Base-by-base conservation (phyloP, 2,329 filamentous ascomycete genomes). In the Monascus ruber region DNA sequence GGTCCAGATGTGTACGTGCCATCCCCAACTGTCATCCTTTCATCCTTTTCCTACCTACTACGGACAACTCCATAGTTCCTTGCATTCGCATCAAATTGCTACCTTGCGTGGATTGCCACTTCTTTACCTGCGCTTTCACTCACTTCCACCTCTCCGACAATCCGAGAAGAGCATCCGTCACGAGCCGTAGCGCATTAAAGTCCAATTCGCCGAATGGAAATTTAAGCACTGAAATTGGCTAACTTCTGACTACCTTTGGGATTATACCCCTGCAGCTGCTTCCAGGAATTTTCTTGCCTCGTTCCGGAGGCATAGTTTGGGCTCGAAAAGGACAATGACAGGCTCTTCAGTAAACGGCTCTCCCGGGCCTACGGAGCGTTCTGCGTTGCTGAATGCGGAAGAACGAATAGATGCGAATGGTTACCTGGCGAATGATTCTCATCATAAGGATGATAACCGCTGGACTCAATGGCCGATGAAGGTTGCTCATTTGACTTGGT, bases 391-490 rank as follows among this genome's bases (percentile, higher is more conserved):
- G 17, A 45, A 37, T 17, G 8, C 41, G 42, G 25, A 46, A 50
- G 39, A 41, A 42, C 6, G 5, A 31, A 6, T 42, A 42, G 31
- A 24, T 34, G 24, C 28, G 33, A 33, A 38, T 34, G 32, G 17
- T 17, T 17, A 28, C 5, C 5, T 35, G 35, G 24, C 36, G 34
- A 42, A 37, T 26, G 46, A 47, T 38, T 56, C 57, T 26, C 60
- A 57, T 34, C 53, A 59, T 37, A 60, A 64, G 38, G 60, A 63
- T 43, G 42, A 50, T 26, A 56, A 55, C 5, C 45, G 49, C 34
- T 66, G 62, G 55, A 54, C 65, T 29, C 54, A 55, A 40, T 64
- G 60, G 53, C 68, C 68, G 11, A 50, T 51, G 24, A 49, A 61
- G 6, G 55, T 61, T 11, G 50, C 55, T 33, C 60, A 62, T 47